phyloP scores from a whole-genome alignment of 2,329 filamentous ascomycete species.

The Verticillium nonalfalfae region DNA sequence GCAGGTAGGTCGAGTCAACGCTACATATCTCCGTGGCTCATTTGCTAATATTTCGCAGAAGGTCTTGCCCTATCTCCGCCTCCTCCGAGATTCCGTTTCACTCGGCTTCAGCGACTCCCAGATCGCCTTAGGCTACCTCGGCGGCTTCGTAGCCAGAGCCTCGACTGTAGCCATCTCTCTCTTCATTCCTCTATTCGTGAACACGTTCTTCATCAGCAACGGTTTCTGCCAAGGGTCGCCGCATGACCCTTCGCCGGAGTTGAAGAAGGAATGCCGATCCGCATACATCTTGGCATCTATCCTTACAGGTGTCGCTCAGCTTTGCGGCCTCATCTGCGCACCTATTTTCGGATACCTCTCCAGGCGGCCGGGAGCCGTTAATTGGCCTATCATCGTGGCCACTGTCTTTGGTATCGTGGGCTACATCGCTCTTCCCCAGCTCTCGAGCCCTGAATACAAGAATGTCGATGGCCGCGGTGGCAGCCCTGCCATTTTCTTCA shows the following conservation, averaged over 20 bases:
- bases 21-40: neutral
- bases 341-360: conserved; percentile 83
- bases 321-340: conserved; percentile 77
- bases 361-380: conserved; percentile 59
- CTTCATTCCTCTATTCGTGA: conserved; percentile 90
- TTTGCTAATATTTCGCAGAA: conserved; percentile 13
- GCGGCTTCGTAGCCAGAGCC: conserved; percentile 89
- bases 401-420: conserved; percentile 70
- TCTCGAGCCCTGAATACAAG: conserved; percentile 69
- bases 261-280: conserved; percentile 77
- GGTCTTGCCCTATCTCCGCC: conserved; percentile 50
- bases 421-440: conserved; percentile 69
- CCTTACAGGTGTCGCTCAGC: conserved; percentile 82
- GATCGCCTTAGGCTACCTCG: conserved; percentile 83
- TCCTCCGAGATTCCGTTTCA: conserved; percentile 56
- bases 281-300: conserved; percentile 87
- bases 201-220: conserved; percentile 78
- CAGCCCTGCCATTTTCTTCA: conserved; percentile 61
- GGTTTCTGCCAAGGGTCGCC: conserved; percentile 70
- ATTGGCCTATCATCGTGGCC: conserved; percentile 67
- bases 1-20: conserved; percentile 16
- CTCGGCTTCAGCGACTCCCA: conserved; percentile 70
- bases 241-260: conserved; percentile 59
- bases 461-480: conserved; percentile 60
- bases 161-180: conserved; percentile 93